Base-by-base conservation (phyloP, 176 grass and related monocot species). In the Poa pratensis region DNA sequence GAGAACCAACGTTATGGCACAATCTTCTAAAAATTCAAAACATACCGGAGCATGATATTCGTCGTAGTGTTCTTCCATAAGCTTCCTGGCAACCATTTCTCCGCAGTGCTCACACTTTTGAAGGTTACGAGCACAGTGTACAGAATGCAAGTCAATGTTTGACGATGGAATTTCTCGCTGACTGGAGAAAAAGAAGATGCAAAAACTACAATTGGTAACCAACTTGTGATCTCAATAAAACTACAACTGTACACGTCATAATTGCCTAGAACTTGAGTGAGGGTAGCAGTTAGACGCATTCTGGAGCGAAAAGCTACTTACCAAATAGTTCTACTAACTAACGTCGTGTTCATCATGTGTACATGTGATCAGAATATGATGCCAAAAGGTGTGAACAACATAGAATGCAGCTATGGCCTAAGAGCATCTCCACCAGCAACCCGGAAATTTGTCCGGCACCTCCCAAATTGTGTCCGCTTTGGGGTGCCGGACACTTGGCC, bases 61-160 rank as follows among this genome's bases (percentile, higher is more conserved):
- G 40, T 94, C 78, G 22, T 83, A 94, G 63, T 94, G 92, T 78
- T 90, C 90, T 60, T 94, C 87, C 79, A 86, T 89, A 59, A 85
- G 81, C 66, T 92, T 94, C 74, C 73, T 94, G 16, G 92, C 73
- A 59, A 94, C 79, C 90, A 94, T 94, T 80, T 94, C 92, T 42
- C 82, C 85, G 85, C 92, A 94, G 64, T 86, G 89, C 54, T 76
- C 61, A 1, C 92, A 94, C 73, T 92, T 94, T 86, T 90, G 87
- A 80, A 94, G 92, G 85, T 92, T 92, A 7, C 92, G 92, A 26
- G 90, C 88, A 12, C 92, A 94, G 57, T 94, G 92, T 55, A 52
- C 90, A 45, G 86, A 94, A 80, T 94, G 92, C 87, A 94, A 84
- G 78, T 92, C 90, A 5, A 94, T 87, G 89, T 94, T 94, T 18